Conservation (phyloP, 2,329 filamentous ascomycete species). For the Pseudofabraea citricarpa region DNA sequence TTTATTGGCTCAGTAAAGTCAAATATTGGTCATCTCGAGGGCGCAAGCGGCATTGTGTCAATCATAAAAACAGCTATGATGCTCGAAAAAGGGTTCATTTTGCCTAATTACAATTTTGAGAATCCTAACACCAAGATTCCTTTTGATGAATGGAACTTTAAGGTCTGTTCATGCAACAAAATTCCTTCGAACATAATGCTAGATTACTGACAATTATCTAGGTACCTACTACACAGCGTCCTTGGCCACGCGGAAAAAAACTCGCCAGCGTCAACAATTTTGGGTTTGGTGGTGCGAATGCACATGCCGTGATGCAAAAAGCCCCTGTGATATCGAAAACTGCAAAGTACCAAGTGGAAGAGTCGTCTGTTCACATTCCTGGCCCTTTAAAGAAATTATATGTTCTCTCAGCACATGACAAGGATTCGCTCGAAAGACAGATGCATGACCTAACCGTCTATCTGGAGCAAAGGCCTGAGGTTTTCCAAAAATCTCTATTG, state of each 20-base stretch:
- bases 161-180: conserved; percentile 23
- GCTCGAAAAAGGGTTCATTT: conserved; percentile 38
- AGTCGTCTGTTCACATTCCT: not conserved
- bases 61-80: conserved; percentile 37
- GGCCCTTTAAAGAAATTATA: conserved; percentile 12
- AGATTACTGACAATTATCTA: conserved; percentile 32
- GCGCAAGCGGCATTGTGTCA: conserved; percentile 32
- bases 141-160: conserved; percentile 31
- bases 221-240: conserved; percentile 14
- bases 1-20: conserved; percentile 22
- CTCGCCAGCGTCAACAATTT: conserved; percentile 38
- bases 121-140: conserved; percentile 32
- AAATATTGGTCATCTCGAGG: conserved; percentile 31
- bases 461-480: conserved; percentile 19
- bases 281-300: conserved; percentile 28
- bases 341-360: not conserved
- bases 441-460: conserved; percentile 15
- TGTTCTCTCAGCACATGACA: conserved; percentile 20
- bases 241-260: conserved; percentile 33
- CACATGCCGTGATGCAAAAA: conserved; percentile 33
- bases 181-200: not conserved
- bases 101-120: conserved; percentile 36
- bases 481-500: conserved; percentile 17
- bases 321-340: conserved; percentile 12
- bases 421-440: conserved; percentile 11